Percentiles rank a stretch among this genome's conserved stretches.
These are phyloP conservation scores for Physocladia obscura DNA, from an alignment of 192 early-diverging fungal species.

Conservation along the genomic window DNA sequence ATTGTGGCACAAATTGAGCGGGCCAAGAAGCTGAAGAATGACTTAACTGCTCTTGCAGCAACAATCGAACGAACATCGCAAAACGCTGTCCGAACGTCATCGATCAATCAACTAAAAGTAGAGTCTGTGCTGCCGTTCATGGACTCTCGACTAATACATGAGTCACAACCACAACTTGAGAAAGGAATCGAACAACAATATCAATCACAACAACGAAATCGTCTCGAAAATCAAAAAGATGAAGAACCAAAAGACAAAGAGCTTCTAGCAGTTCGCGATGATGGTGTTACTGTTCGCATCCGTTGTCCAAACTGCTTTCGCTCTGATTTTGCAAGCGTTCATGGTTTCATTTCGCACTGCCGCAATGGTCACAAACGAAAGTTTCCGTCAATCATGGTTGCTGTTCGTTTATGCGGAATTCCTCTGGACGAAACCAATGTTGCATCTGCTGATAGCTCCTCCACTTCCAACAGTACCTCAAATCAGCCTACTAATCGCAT, in stretches of 20 bases:
- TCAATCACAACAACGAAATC: background rate
- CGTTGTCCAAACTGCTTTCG: slow-evolving; percentile 76
- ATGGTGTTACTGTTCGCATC: slow-evolving; percentile 55
- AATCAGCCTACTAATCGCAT: background rate
- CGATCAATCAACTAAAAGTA: background rate
- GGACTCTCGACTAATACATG: background rate
- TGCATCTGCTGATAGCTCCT: background rate
- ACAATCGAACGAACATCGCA: background rate
- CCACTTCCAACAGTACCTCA: background rate
- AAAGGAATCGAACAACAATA: background rate
- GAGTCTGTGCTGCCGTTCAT: background rate
- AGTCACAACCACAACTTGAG: background rate
- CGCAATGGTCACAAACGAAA: slow-evolving; percentile 69
- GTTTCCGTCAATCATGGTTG: slow-evolving; percentile 76
- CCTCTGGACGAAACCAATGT: slow-evolving; percentile 2
- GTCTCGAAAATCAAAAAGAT: background rate
- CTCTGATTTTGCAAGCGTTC: slow-evolving; percentile 74
- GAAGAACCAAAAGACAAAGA: background rate
- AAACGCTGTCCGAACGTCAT: background rate
- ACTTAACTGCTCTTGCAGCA: background rate
- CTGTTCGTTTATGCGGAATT: slow-evolving; percentile 70
- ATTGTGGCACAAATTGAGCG: background rate
- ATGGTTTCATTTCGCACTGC: slow-evolving; percentile 87
- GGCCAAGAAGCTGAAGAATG: background rate
- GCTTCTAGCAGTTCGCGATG: slow-evolving; percentile 41